phyloP scores from a whole-genome alignment of 306 rosid genomes.

The Herpetospermum pedunculosum region DNA sequence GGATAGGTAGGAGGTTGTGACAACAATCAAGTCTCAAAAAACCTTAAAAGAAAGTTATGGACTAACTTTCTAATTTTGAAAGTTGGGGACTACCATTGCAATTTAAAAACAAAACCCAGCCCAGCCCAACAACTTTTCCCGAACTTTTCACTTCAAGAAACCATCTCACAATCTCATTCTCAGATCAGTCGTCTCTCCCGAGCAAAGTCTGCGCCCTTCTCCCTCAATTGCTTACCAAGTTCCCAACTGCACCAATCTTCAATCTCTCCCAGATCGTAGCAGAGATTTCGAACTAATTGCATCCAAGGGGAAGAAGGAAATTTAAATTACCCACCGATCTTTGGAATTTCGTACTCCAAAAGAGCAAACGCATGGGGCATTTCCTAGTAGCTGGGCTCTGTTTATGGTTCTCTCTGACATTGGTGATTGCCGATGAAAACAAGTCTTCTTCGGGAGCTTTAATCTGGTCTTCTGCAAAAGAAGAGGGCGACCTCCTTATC shows the following conservation, averaged over 20 bases:
- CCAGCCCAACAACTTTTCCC: too few relatives aligned
- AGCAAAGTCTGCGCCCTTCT: neutral
- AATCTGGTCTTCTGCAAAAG: conserved; percentile 36
- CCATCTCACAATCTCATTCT: too few relatives aligned
- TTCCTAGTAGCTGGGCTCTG: neutral
- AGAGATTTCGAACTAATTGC: neutral
- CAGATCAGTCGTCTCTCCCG: neutral
- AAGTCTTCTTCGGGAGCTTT: conserved; percentile 14
- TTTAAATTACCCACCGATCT: neutral
- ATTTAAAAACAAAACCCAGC: too few relatives aligned
- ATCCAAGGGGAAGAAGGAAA: too few relatives aligned
- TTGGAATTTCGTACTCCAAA: neutral
- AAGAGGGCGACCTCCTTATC: conserved; percentile 34
- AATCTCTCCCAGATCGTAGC: neutral
- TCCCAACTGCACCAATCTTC: neutral
- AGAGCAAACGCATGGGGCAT: neutral
- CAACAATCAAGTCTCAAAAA: too few relatives aligned
- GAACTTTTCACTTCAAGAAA: too few relatives aligned
- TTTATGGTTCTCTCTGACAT: neutral
- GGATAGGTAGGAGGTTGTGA: too few relatives aligned
- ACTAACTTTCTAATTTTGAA: too few relatives aligned
- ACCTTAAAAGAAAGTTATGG: too few relatives aligned
- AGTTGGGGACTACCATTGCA: too few relatives aligned
- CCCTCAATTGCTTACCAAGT: neutral
- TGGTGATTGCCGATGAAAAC: neutral